Conservation (phyloP, 1,284 basidiomycete genomes). For the Heterobasidion parviporum region DNA sequence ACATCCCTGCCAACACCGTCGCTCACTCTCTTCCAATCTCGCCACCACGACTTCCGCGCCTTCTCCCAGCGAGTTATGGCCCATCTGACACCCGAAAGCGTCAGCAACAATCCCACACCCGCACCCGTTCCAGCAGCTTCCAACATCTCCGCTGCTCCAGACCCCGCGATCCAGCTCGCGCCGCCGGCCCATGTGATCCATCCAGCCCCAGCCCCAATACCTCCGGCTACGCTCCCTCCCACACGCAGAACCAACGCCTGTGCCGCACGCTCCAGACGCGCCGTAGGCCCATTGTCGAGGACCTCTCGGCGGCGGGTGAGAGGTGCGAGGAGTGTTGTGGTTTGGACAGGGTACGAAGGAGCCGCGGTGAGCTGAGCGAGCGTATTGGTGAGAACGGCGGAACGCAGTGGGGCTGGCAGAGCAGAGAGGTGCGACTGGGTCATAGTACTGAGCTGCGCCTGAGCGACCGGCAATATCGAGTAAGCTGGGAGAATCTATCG, state of each 20-base stretch:
- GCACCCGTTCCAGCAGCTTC: constrained; percentile 51
- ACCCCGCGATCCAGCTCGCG: constrained; percentile 40
- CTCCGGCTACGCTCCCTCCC: constrained; percentile 39
- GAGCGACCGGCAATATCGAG: constrained; percentile 5
- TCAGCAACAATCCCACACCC: constrained; percentile 51
- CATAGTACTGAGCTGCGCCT: neutral
- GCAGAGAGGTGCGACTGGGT: constrained; percentile 32
- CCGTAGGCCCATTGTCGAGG: constrained; percentile 50
- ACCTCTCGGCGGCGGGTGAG: constrained; percentile 50
- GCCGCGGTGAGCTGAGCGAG: constrained; percentile 48
- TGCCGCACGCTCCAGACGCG: constrained; percentile 56
- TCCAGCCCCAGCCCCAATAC: constrained; percentile 48
- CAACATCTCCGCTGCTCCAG: constrained; percentile 27
- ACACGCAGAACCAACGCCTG: constrained; percentile 52
- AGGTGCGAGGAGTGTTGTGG: constrained; percentile 45
- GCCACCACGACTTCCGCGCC: constrained; percentile 65
- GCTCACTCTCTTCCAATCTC: constrained; percentile 63
- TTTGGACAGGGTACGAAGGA: constrained; percentile 41
- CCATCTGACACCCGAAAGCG: constrained; percentile 52
- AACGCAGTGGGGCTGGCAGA: constrained; percentile 45
- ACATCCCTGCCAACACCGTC: constrained; percentile 69
- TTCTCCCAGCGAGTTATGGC: constrained; percentile 65
- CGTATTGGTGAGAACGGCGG: constrained; percentile 61
- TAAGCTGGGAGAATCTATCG: constrained; percentile 7
- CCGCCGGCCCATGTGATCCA: constrained; percentile 45